Conservation (phyloP, 2,329 filamentous ascomycete genomes). For the Mollisiaceae sp. region DNA sequence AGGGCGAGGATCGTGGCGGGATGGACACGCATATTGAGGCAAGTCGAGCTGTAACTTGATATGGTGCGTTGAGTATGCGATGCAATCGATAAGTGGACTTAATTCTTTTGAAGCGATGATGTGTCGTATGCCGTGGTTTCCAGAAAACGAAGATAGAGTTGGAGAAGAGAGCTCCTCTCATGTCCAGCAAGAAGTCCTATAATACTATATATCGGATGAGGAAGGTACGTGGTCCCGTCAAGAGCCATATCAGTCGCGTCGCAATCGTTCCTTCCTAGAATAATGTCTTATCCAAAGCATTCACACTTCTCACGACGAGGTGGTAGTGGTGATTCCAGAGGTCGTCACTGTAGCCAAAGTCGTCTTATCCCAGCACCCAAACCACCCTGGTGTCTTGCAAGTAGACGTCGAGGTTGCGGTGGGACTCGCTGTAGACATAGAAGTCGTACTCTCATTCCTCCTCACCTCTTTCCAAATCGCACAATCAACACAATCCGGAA, state of each 20-base stretch:
- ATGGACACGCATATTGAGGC: neutral
- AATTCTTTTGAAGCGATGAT: neutral
- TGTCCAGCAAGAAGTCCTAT: neutral
- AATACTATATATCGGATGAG: neutral
- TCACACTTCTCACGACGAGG: slow-evolving; percentile 36
- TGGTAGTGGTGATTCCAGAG: slow-evolving; percentile 25
- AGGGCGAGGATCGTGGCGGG: neutral
- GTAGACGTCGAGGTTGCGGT: slow-evolving; percentile 75
- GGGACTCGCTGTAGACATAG: slow-evolving; percentile 60
- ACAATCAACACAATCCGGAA: slow-evolving; percentile 83
- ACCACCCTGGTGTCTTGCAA: slow-evolving; percentile 90
- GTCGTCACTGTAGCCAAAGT: slow-evolving; percentile 31
- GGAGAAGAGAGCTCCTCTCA: neutral
- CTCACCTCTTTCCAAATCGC: slow-evolving; percentile 92
- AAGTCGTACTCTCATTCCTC: slow-evolving; percentile 82
- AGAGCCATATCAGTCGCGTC: neutral
- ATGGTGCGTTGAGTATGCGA: neutral
- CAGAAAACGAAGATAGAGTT: slow-evolving; percentile 5
- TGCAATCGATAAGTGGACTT: neutral
- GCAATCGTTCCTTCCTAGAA: neutral
- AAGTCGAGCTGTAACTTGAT: neutral
- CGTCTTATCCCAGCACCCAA: slow-evolving; percentile 48
- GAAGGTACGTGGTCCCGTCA: neutral
- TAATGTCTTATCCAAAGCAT: neutral
- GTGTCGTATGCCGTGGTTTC: slow-evolving; percentile 4